Base-by-base conservation (phyloP, 257 asterid species). In the Knoxia roxburghii region DNA sequence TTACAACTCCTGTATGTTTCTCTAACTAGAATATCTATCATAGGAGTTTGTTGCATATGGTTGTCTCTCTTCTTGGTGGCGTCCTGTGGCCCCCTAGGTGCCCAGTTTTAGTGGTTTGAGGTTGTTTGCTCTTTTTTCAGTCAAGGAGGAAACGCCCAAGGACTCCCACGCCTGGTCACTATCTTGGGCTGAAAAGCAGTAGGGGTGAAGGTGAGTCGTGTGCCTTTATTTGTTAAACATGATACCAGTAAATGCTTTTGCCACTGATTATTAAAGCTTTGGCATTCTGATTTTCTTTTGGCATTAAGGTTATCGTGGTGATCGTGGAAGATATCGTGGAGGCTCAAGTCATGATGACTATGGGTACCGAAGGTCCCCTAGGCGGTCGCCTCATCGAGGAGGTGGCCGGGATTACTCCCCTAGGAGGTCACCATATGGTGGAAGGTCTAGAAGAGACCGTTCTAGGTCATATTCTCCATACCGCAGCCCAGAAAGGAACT, bases 81-180 rank as follows among this genome's bases (percentile, higher is more conserved):
- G 10, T 24, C 55, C 27, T 1, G 13, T 23, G 15, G 32, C 20
- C 26, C 1, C 37, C 6, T 50, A 30, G 26, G 32, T 60, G 81
- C 78, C 8, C 24, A 45, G 29, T n/a, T 72, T 69, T 50, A 23
- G 26, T 54, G 58, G 30, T 33, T 53, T 69, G 75, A 75, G 72
- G 24, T 15, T 48, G 23, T 53, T 80, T 55, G 23, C 55, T 72
- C 72, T 6, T 68, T 73, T 70, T 78, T 58, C 83, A 81, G 86
- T 81, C 86, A 23, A 72, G 83, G 58, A 73, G 83, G 73, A 77
- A 78, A 69, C 76, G 86, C 30, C 61, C 76, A 12, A 72, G 86
- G 74, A 81, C 99, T 70, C 99, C 97, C 5, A 90, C 97, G 56
- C 99, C 97, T 70, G 99, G 99, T 69, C 96, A 88, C 76, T 94